Evolutionary conservation across 495 filamentous ascomycete species (phyloP).

Genomic region (Daldinia grandis): DNA sequence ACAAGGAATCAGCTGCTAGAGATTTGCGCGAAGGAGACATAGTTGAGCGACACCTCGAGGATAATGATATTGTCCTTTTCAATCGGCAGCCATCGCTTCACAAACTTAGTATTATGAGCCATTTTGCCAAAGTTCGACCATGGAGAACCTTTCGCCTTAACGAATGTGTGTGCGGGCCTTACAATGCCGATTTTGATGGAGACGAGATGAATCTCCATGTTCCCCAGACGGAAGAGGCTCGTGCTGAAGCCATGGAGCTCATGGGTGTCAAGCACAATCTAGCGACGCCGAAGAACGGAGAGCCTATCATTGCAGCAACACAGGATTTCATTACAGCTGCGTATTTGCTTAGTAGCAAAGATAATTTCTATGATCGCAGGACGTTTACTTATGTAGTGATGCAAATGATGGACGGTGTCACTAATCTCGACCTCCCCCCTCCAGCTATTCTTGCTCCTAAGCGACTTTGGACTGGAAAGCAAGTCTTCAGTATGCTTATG

Average conservation of each 20-base stretch:
- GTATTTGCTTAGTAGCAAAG: conserved; percentile 90
- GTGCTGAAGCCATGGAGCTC: conserved; percentile 91
- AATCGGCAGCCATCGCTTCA: conserved; percentile 98
- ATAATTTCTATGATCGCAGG: conserved; percentile 87
- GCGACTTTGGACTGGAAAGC: conserved; percentile 95
- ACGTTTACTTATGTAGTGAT: conserved; percentile 88
- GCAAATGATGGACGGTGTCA: conserved; percentile 89
- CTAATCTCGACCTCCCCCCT: conserved; percentile 83
- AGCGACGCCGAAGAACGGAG: conserved; percentile 94
- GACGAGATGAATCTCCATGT: conserved; percentile 99
- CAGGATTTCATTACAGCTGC: conserved; percentile 98
- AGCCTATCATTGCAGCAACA: conserved; percentile 96
- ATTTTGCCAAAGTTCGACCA: conserved; percentile 90
- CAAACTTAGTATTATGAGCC: conserved; percentile 96
- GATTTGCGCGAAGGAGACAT: conserved; percentile 82
- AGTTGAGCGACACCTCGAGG: conserved; percentile 93
- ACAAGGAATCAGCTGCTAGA: conserved; percentile 70
- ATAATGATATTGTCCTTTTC: conserved; percentile 96
- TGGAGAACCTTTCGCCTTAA: conserved; percentile 97
- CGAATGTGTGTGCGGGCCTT: conserved; percentile 97
- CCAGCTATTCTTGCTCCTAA: conserved; percentile 87
- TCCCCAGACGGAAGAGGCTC: conserved; percentile 95
- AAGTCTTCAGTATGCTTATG: conserved; percentile 96
- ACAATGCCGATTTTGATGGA: conserved; percentile 99
- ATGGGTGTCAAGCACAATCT: conserved; percentile 99